These are phyloP conservation scores for Sarocladiaceae sp. DNA, from an alignment of 2,329 filamentous ascomycete genomes.

Conservation along the genomic window DNA sequence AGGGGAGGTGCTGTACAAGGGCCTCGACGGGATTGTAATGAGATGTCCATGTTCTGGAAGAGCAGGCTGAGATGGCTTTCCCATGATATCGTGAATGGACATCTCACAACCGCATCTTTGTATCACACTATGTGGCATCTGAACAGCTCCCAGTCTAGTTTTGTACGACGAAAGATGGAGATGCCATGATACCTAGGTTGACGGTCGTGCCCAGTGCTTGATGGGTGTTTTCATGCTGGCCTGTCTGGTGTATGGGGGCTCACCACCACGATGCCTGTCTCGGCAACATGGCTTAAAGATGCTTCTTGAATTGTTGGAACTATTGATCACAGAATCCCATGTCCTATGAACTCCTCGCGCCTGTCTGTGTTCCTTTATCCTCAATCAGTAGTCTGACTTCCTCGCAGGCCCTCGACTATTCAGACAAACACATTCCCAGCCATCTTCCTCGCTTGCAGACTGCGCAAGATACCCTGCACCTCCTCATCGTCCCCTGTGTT, in stretches of 20 bases:
- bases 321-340: background rate
- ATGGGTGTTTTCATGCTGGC: too few species aligned
- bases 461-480: background rate
- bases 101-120: background rate
- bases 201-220: too few species aligned
- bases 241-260: too few species aligned
- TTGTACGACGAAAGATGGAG: background rate
- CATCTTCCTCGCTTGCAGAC: too few species aligned
- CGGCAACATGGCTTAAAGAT: too few species aligned
- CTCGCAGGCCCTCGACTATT: too few species aligned
- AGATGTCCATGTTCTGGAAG: background rate
- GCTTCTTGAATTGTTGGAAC: background rate
- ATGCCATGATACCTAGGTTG: background rate
- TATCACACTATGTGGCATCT: too few species aligned
- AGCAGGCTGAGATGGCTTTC: background rate
- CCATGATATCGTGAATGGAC: background rate
- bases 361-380: background rate
- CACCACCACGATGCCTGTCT: too few species aligned
- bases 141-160: background rate
- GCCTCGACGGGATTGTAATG: too few species aligned
- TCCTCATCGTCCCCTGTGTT: slow-evolving; percentile 6
- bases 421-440: too few species aligned
- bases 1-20: too few species aligned
- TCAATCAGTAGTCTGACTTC: too few species aligned
- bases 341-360: background rate